Evolutionary conservation across 2,329 filamentous ascomycete genomes (phyloP).

Genomic region (Fusarium avenaceum): DNA sequence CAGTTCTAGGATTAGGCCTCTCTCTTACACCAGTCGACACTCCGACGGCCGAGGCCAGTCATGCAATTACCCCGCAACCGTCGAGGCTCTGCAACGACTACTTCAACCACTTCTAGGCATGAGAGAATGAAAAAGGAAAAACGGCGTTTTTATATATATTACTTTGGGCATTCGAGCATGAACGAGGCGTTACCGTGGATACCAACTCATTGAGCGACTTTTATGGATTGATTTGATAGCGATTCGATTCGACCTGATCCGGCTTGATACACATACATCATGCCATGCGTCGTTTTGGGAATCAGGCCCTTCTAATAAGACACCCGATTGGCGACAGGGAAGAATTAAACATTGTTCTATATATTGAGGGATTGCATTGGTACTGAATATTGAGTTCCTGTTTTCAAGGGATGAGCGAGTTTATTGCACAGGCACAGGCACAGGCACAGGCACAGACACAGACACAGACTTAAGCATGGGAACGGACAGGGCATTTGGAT

Average conservation of each 20-base stretch:
- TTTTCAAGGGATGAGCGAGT: constrained; percentile 10
- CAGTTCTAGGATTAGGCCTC: constrained; percentile 44
- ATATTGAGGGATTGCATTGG: constrained; percentile 21
- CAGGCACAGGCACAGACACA: constrained; percentile 5
- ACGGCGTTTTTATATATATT: constrained; percentile 35
- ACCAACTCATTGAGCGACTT: constrained; percentile 44
- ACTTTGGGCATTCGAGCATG: constrained; percentile 31
- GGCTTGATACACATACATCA: constrained; percentile 34
- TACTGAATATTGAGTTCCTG: constrained; percentile 16
- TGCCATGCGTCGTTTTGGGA: constrained; percentile 35
- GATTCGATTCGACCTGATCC: constrained; percentile 43
- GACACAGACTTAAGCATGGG: constrained; percentile 24
- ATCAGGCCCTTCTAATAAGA: constrained; percentile 24
- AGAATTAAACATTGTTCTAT: constrained; percentile 33
- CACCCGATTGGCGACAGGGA: constrained; percentile 12
- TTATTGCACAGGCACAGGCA: background rate
- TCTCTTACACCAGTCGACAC: constrained; percentile 48
- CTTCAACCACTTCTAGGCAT: constrained; percentile 45
- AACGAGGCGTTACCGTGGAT: constrained; percentile 41
- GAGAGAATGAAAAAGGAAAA: constrained; percentile 32
- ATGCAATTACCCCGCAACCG: constrained; percentile 39
- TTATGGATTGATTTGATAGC: constrained; percentile 33
- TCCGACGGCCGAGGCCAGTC: constrained; percentile 34
- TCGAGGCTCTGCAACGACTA: constrained; percentile 42
- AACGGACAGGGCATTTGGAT: constrained; percentile 31